These are phyloP conservation scores for Microdochium bolleyi DNA, from an alignment of 2,329 filamentous ascomycete genomes.

Conservation along the genomic window DNA sequence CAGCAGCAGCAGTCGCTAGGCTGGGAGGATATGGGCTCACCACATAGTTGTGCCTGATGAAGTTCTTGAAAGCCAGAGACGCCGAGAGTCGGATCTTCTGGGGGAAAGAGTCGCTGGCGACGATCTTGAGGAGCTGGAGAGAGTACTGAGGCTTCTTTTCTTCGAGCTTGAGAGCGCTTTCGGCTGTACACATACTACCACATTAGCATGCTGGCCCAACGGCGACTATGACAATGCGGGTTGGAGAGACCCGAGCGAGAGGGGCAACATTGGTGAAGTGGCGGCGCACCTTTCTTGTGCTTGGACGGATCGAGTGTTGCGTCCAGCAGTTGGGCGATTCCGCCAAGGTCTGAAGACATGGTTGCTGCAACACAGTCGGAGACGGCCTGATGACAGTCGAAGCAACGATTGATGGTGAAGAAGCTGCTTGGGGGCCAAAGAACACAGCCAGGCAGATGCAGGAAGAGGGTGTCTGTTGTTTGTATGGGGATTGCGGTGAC, in stretches of 20 bases:
- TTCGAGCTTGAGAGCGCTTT: constrained; percentile 69
- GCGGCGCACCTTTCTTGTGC: constrained; percentile 73
- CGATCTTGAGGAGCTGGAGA: constrained; percentile 80
- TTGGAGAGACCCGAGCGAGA: constrained; percentile 16
- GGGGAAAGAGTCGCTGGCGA: constrained; percentile 65
- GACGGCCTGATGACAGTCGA: background rate
- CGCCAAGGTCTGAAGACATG: constrained; percentile 50
- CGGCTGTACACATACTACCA: constrained; percentile 49
- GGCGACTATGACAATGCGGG: constrained; percentile 3
- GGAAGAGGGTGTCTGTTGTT: background rate
- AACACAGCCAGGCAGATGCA: background rate
- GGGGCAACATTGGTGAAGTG: constrained; percentile 2
- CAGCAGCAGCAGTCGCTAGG: no score
- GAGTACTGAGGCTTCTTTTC: constrained; percentile 84
- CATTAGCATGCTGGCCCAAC: background rate
- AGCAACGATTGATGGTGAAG: background rate
- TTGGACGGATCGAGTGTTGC: constrained; percentile 82
- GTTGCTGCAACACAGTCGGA: constrained; percentile 9
- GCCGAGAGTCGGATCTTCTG: constrained; percentile 77
- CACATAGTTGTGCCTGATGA: constrained; percentile 89
- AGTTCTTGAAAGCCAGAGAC: constrained; percentile 97
- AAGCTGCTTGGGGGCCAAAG: background rate
- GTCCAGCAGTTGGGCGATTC: constrained; percentile 76
- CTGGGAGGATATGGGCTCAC: constrained; percentile 32
- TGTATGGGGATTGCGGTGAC: constrained; percentile 1